Evolutionary conservation across 345 rosid genomes (phyloP).

Genomic region (Eucalyptus microcorys): DNA sequence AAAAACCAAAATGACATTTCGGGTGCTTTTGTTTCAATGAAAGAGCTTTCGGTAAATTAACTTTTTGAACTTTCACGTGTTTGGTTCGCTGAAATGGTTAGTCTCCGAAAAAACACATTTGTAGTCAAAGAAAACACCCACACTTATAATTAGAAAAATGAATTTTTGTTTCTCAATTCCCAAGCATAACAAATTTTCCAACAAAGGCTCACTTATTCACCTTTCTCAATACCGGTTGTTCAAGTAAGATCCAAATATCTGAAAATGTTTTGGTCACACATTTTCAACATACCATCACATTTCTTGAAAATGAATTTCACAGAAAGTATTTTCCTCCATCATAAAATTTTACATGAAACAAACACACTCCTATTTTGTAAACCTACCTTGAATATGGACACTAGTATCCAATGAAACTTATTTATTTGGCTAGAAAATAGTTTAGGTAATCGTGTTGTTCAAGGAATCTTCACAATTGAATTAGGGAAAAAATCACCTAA

Average conservation of each 20-base stretch:
- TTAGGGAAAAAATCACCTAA: no score
- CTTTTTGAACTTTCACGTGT: no score
- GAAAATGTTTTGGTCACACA: accelerated
- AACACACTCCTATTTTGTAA: no score
- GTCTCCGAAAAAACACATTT: not conserved
- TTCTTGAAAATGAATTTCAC: accelerated
- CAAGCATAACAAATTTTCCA: no score
- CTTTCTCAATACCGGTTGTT: no score
- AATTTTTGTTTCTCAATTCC: not conserved
- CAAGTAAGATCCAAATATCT: no score
- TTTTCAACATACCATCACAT: accelerated
- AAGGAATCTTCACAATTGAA: not conserved
- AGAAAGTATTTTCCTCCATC: no score
- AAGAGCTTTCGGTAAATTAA: not conserved
- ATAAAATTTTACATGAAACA: accelerated
- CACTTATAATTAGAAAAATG: no score
- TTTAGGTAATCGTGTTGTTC: not conserved
- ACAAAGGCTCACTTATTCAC: accelerated
- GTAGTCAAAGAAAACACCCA: not conserved
- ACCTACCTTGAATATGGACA: not conserved
- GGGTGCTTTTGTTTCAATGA: not conserved
- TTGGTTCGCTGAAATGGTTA: not conserved
- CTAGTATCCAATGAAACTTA: not conserved
- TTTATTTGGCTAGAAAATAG: not conserved
- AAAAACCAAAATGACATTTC: not conserved